phyloP scores from a whole-genome alignment of 2,329 filamentous ascomycete species.

The Epichloe uncinata region DNA sequence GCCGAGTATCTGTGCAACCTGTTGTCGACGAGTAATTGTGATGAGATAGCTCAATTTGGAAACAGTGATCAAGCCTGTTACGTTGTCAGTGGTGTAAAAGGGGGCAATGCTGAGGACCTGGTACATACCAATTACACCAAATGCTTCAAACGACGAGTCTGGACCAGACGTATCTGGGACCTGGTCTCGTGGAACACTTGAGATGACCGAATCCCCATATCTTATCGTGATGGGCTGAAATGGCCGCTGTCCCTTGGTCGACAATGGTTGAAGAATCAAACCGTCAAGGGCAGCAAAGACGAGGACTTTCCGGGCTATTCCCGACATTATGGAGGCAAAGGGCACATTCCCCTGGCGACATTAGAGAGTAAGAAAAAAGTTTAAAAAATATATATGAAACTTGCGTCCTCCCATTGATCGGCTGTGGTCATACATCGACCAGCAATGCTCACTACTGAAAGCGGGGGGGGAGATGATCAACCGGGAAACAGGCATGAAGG shows the following conservation, averaged over 20 bases:
- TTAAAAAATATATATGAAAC: not conserved
- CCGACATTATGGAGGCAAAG: constrained; percentile 45
- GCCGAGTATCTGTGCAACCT: constrained; percentile 77
- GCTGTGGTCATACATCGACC: no score
- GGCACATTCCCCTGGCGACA: not conserved
- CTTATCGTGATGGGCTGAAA: constrained; percentile 51
- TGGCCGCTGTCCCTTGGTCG: constrained; percentile 43
- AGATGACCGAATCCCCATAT: constrained; percentile 47
- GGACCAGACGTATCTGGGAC: constrained; percentile 29
- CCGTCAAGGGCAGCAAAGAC: constrained; percentile 75
- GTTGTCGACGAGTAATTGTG: constrained; percentile 71
- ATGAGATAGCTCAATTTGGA: constrained; percentile 74
- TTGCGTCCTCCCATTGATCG: no score
- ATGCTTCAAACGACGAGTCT: constrained; percentile 42
- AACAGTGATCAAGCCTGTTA: constrained; percentile 66
- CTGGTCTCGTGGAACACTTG: constrained; percentile 30
- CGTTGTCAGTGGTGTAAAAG: not conserved
- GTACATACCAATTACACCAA: constrained; percentile 41
- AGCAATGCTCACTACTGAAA: not conserved
- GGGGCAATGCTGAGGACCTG: constrained; percentile 9
- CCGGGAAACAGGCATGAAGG: not conserved
- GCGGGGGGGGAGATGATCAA: not conserved
- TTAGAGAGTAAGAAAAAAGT: not conserved
- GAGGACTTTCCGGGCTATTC: constrained; percentile 64
- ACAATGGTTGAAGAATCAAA: constrained; percentile 62